Evolutionary conservation across 345 rosid species (phyloP).

Genomic region (Eutrema yunnanense): DNA sequence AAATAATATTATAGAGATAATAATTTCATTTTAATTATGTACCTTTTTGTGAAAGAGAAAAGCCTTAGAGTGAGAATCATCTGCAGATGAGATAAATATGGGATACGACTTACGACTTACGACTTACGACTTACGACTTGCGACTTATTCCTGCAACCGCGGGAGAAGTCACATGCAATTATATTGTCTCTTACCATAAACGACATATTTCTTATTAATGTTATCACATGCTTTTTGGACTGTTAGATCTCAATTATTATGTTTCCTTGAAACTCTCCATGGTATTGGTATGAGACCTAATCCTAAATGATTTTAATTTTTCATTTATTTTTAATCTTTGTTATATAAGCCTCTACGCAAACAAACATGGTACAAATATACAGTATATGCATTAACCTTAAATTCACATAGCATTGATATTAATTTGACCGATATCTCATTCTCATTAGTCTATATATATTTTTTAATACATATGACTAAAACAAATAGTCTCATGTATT

Average conservation of each 20-base stretch:
- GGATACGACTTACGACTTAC: background rate
- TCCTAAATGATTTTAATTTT: background rate
- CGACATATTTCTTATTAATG: conserved; percentile 9
- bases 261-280: background rate
- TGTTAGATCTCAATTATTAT: conserved; percentile 2
- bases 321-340: background rate
- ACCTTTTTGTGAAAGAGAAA: background rate
- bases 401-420: too few species aligned
- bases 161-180: conserved; percentile 18
- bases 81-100: background rate
- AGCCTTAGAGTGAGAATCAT: background rate
- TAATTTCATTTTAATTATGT: background rate
- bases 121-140: background rate
- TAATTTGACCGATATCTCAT: background rate
- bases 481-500: background rate
- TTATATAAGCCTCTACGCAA: background rate
- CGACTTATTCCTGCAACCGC: background rate
- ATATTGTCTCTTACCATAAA: background rate
- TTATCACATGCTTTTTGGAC: conserved; percentile 13
- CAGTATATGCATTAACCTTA: too few species aligned
- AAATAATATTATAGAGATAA: background rate
- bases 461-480: background rate
- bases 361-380: background rate
- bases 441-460: background rate
- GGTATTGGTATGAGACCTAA: background rate